A percentile compares a stretch with the other conserved stretches of the same genome.
Evolutionary conservation across 225 moss, liverwort and hornwort species (phyloP).

Genomic region (Pseudisothecium myosuroides): DNA sequence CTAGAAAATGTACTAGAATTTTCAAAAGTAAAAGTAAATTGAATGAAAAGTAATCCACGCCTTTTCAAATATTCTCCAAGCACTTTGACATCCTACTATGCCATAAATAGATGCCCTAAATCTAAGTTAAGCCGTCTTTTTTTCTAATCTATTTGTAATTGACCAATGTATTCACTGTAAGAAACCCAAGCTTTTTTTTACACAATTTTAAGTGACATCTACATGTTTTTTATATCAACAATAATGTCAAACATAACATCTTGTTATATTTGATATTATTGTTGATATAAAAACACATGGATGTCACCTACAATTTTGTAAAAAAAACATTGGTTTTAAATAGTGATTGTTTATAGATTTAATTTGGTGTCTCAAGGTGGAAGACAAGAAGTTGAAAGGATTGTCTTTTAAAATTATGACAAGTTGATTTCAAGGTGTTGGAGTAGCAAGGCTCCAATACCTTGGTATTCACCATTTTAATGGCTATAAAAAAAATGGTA

Average conservation of each 20-base stretch:
- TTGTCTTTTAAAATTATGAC: neutral
- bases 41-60: neutral
- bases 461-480: neutral
- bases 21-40: neutral
- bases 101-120: neutral
- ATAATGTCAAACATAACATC: too few relatives aligned
- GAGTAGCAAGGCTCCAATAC: neutral
- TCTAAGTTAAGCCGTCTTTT: neutral
- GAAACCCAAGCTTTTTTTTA: too few relatives aligned
- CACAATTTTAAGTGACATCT: too few relatives aligned
- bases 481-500: neutral
- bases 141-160: neutral
- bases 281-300: too few relatives aligned
- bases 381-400: neutral
- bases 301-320: too few relatives aligned
- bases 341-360: neutral
- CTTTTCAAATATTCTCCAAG: neutral
- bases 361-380: neutral
- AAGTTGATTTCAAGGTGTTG: neutral
- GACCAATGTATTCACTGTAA: neutral
- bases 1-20: neutral
- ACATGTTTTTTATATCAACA: too few relatives aligned
- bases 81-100: rapidly evolving
- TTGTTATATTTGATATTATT: too few relatives aligned
- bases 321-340: too few relatives aligned